A percentile compares a stretch with the other conserved stretches of the same genome.
Evolutionary conservation across 164 flowering plant species (phyloP).

Genomic region (Echeveria elegans): DNA sequence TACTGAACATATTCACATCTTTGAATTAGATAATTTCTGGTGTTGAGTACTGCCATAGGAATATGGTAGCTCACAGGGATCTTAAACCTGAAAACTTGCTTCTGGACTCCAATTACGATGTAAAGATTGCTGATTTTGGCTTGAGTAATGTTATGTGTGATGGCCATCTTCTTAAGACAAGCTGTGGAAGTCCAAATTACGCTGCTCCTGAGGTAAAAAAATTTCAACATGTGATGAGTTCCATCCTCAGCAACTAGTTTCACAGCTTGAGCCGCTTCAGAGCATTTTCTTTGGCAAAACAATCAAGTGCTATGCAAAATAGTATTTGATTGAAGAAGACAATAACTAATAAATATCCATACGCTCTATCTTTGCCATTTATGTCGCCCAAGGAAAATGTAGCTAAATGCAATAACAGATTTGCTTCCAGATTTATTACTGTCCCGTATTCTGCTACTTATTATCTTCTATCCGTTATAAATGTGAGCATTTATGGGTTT

Average conservation of each 20-base stretch:
- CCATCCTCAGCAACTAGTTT: not conserved
- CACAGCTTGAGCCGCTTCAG: not conserved
- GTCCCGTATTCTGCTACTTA: no score
- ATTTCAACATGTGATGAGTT: no score
- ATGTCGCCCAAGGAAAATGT: no score
- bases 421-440: no score
- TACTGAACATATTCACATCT: not conserved
- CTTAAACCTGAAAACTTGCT: slow-evolving; percentile 71
- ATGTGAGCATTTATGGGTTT: no score
- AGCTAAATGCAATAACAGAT: no score
- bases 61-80: slow-evolving; percentile 73
- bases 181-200: slow-evolving; percentile 20
- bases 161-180: slow-evolving; percentile 69
- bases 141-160: slow-evolving; percentile 33
- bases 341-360: not conserved
- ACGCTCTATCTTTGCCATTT: not conserved
- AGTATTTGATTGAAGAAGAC: not conserved
- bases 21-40: slow-evolving; percentile 58
- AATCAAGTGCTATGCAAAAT: not conserved
- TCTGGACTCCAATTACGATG: slow-evolving; percentile 50
- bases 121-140: not conserved
- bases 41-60: slow-evolving; percentile 71
- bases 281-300: not conserved
- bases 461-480: no score
- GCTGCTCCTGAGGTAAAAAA: slow-evolving; percentile 73